Conservation (phyloP, 225 moss, liverwort and hornwort genomes). For the Bryum argenteum region DNA sequence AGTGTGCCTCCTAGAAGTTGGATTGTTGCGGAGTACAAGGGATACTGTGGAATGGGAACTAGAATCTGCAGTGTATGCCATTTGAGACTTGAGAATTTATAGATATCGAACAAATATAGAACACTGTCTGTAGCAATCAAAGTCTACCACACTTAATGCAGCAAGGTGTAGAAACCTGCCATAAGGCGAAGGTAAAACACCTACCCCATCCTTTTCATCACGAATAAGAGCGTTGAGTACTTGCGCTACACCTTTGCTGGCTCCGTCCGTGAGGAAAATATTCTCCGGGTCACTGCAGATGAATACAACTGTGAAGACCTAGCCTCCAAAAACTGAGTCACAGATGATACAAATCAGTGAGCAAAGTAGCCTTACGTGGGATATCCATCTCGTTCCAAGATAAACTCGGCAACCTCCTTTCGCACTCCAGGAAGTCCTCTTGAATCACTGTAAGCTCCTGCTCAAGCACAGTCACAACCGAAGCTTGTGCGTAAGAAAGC, state of each 20-base stretch:
- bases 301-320: background rate
- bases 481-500: background rate
- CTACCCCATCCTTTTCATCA: conserved; percentile 82
- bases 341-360: background rate
- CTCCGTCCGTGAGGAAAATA: conserved; percentile 95
- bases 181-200: no score
- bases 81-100: background rate
- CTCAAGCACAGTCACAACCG: conserved; percentile 10
- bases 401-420: conserved; percentile 73
- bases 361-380: conserved; percentile 55
- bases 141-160: background rate
- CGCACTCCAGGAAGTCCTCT: conserved; percentile 91
- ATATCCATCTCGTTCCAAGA: conserved; percentile 75
- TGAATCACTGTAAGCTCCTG: conserved; percentile 98
- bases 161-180: no score
- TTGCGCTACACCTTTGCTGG: conserved; percentile 92
- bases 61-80: conserved; percentile 36
- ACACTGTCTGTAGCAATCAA: background rate
- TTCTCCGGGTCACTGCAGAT: conserved; percentile 74
- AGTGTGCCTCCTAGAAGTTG: conserved; percentile 54
- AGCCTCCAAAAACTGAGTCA: background rate
- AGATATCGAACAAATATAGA: background rate
- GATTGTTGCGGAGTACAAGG: conserved; percentile 58
- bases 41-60: conserved; percentile 60
- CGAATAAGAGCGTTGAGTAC: conserved; percentile 89